Evolutionary conservation across 1,139 yeast genomes (phyloP).

Genomic region (Diutina sp.): DNA sequence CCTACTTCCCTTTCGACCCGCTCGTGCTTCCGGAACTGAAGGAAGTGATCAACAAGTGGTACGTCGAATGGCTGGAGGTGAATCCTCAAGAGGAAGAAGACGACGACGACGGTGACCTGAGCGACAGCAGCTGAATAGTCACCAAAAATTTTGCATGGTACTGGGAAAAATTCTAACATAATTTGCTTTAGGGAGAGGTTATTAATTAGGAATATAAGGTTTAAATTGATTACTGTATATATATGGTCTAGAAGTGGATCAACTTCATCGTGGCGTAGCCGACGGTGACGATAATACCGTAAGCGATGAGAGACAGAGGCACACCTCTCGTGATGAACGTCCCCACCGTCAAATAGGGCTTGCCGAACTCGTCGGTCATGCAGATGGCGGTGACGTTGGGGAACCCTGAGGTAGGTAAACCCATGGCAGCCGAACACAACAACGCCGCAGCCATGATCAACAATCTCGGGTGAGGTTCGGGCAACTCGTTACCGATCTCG

Average conservation of each 20-base stretch:
- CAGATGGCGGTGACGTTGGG: slow-evolving; percentile 75
- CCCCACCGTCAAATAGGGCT: slow-evolving; percentile 49
- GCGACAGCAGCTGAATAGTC: neutral
- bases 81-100: slow-evolving; percentile 30
- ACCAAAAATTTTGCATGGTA: no score
- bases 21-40: slow-evolving; percentile 56
- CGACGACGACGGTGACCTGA: slow-evolving; percentile 1
- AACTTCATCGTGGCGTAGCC: slow-evolving; percentile 57
- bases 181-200: neutral
- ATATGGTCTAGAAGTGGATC: slow-evolving; percentile 18
- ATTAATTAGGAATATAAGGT: neutral
- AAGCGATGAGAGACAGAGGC: slow-evolving; percentile 49
- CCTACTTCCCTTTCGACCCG: slow-evolving; percentile 95
- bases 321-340: slow-evolving; percentile 64
- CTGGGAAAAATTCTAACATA: no score
- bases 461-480: slow-evolving; percentile 41
- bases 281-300: slow-evolving; percentile 41
- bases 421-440: slow-evolving; percentile 68
- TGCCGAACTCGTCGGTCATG: slow-evolving; percentile 61
- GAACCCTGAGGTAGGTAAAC: slow-evolving; percentile 64
- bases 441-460: slow-evolving; percentile 57
- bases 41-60: slow-evolving; percentile 31
- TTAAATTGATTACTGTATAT: neutral
- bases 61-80: slow-evolving; percentile 64
- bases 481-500: slow-evolving; percentile 48